These are phyloP conservation scores for Lipomyces sp. DNA, from an alignment of 805 yeast genomes.

Conservation along the genomic window DNA sequence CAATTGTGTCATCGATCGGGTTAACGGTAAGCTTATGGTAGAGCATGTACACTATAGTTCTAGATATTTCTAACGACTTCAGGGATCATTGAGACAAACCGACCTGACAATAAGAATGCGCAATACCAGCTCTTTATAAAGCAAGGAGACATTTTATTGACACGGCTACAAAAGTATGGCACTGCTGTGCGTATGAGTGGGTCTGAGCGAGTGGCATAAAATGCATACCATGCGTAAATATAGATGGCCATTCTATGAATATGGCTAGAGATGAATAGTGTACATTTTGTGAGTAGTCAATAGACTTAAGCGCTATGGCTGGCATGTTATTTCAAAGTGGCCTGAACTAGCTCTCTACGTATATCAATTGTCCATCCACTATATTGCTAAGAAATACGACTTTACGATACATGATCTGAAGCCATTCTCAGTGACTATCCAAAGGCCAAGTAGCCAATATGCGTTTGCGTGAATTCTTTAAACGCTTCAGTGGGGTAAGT, in stretches of 20 bases:
- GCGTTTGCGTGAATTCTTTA: background rate
- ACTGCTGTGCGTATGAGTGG: slow-evolving; percentile 97
- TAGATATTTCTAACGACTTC: too few species aligned
- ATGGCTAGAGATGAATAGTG: background rate
- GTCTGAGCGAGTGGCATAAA: slow-evolving; percentile 57
- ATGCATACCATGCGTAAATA: background rate
- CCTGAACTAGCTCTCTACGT: background rate
- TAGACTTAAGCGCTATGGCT: background rate
- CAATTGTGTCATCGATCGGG: slow-evolving; percentile 94
- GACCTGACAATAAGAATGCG: slow-evolving; percentile 94
- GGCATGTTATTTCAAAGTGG: background rate
- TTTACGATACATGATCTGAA: background rate
- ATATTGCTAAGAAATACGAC: background rate
- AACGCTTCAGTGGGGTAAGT: background rate
- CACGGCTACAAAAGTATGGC: slow-evolving; percentile 94
- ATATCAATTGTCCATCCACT: background rate
- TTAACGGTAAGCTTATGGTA: slow-evolving; percentile 62
- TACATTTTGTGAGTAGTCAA: background rate
- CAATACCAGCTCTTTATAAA: slow-evolving; percentile 88
- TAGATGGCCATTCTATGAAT: background rate
- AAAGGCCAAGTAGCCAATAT: background rate
- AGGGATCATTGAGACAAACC: slow-evolving; percentile 83
- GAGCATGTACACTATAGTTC: background rate
- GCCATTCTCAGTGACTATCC: background rate
- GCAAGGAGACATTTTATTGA: slow-evolving; percentile 89